These are phyloP conservation scores for Babesia bovis DNA, from an alignment of 169 alveolate genomes.

Conservation along the genomic window DNA sequence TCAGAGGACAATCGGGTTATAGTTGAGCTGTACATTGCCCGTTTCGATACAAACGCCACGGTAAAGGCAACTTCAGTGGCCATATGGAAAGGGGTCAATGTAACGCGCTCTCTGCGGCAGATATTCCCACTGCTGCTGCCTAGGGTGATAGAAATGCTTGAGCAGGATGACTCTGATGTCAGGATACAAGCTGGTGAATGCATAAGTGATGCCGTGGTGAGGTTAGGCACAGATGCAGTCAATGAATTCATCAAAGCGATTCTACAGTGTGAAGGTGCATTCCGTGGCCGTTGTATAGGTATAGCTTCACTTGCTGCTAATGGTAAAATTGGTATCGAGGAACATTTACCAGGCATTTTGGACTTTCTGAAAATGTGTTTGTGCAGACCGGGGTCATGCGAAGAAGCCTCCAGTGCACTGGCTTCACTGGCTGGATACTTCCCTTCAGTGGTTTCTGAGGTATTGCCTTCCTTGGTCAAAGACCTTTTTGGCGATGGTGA, in stretches of 20 bases:
- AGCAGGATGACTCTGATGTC: slow-evolving; percentile 22
- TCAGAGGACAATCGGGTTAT: slow-evolving; percentile 15
- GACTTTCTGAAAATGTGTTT: slow-evolving; percentile 18
- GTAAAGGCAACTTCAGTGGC: slow-evolving; percentile 38
- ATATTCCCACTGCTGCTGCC: slow-evolving; percentile 37
- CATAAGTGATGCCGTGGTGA: slow-evolving; percentile 34
- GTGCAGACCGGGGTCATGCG: slow-evolving; percentile 17
- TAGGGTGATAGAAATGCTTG: slow-evolving; percentile 35
- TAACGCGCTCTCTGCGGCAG: slow-evolving; percentile 26
- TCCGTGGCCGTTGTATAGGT: slow-evolving; percentile 37
- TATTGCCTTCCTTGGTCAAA: slow-evolving; percentile 20
- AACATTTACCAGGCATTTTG: slow-evolving; percentile 17
- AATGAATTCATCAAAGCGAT: slow-evolving; percentile 31
- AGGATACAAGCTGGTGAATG: slow-evolving; percentile 49
- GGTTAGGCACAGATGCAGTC: slow-evolving; percentile 22
- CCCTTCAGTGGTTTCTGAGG: slow-evolving; percentile 37
- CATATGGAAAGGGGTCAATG: slow-evolving; percentile 51
- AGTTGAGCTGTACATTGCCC: slow-evolving; percentile 22
- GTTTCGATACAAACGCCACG: slow-evolving; percentile 24
- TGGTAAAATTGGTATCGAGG: slow-evolving; percentile 30
- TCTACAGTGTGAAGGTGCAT: slow-evolving; percentile 26
- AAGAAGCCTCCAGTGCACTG: slow-evolving; percentile 32
- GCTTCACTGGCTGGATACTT: slow-evolving; percentile 24
- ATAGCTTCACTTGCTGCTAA: slow-evolving; percentile 37
- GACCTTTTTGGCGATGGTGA: slow-evolving; percentile 22